Base-by-base conservation (phyloP, 176 grass and related monocot species). In the Triticum dicoccoides region DNA sequence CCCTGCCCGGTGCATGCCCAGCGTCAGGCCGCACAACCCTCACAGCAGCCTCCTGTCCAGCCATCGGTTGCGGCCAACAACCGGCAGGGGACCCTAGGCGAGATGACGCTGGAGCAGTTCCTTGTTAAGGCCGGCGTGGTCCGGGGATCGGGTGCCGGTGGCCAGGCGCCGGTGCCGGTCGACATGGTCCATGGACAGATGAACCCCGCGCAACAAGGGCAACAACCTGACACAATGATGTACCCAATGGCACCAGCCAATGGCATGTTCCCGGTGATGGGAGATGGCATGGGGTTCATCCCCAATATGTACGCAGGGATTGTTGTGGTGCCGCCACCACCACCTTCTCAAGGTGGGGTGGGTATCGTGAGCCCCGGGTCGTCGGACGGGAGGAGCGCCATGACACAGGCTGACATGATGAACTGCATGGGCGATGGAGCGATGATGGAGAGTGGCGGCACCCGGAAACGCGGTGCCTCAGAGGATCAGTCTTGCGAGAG, bases 391-490 rank as follows among this genome's bases (percentile, higher is more conserved):
- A 47, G 90, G 56, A 90, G 66, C 32, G 80, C 85, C 32, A 89
- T 89, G 86, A 87, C 84, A 24, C 93, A 91, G 33, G 77, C 76
- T 12, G 93, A 89, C 73, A 91, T 83, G 61, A 86, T 81, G 80
- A 88, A 8, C 74, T 69, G 82, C 35, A 89, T 87, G 45, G 45
- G 11, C 45, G 12, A 47, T 1, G 12, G 45, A 13, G 45, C 4
- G 45, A 49, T 49, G 45, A 13, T 49, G 45, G 45, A 49, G 32
- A 81, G 37, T 30, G 77, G 66, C 34, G 68, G 87, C 25, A 23
- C 84, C 52, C 47, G 89, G 74, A 85, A 93, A 71, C 75, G 86
- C 12, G 32, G 83, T 21, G 83, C 80, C 8, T 62, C 83, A 3
- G 81, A 89, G 77, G 85, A 78, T 24, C 79, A 73, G 11, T 59